phyloP scores from a whole-genome alignment of 2,329 filamentous ascomycete species.

The Verticillium dahliae region DNA sequence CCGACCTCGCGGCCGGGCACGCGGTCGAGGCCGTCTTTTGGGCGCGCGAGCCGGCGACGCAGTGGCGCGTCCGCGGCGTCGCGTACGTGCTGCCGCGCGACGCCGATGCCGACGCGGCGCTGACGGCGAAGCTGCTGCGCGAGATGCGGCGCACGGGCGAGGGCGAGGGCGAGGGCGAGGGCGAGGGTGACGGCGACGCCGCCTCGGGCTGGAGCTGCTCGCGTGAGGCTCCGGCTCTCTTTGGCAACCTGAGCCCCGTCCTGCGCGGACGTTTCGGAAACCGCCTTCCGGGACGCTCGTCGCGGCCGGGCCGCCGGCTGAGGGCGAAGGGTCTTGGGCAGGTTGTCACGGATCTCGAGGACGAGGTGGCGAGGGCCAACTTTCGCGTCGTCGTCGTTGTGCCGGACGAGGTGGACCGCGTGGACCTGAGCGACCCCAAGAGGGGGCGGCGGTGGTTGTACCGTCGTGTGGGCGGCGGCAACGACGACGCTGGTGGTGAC shows the following conservation, averaged over 20 bases:
- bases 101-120: slow-evolving; percentile 47
- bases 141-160: slow-evolving; percentile 14
- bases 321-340: slow-evolving; percentile 45
- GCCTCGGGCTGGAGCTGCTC: slow-evolving; percentile 63
- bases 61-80: slow-evolving; percentile 39
- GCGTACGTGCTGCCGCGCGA: neutral
- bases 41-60: slow-evolving; percentile 79
- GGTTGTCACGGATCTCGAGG: slow-evolving; percentile 64
- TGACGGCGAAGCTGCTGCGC: slow-evolving; percentile 15
- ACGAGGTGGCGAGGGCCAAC: slow-evolving; percentile 63
- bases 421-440: slow-evolving; percentile 63
- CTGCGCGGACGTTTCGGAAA: slow-evolving; percentile 76
- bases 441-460: slow-evolving; percentile 62
- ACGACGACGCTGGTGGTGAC: slow-evolving; percentile 14
- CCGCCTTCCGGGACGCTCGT: slow-evolving; percentile 61
- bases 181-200: slow-evolving; percentile 13
- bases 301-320: slow-evolving; percentile 30
- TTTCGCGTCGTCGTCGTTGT: slow-evolving; percentile 80
- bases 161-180: slow-evolving; percentile 20
- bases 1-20: slow-evolving; percentile 60
- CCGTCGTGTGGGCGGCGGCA: slow-evolving; percentile 41
- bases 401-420: slow-evolving; percentile 68
- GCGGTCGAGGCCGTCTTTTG: slow-evolving; percentile 82
- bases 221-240: slow-evolving; percentile 76
- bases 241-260: slow-evolving; percentile 77